Evolutionary conservation across 495 filamentous ascomycete genomes (phyloP), one percentile per base, ranked within the genome.

Genomic region (Lichina pygmaea): DNA sequence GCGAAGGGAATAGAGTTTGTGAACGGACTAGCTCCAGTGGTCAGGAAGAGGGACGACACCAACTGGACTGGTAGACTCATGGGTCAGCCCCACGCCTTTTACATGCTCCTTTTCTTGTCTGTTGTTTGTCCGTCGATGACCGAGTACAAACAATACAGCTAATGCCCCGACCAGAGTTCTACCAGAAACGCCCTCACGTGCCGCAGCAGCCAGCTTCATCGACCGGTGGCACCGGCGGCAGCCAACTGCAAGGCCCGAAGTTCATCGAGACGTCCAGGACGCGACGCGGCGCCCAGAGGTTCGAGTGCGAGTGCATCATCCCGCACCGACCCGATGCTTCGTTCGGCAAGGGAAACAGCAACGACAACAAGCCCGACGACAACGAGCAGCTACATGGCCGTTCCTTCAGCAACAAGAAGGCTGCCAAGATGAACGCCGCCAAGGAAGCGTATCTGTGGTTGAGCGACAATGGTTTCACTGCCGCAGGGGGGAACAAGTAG

Each of bases 381-480:
- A 15, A 39, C 13, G 13, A 15, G 36, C 11, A 39, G 36, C 11
- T 39, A 11, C 10, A 39, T 2, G 2, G 10, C 36, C 3, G 5
- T 43, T 43, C n/a, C 57, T 58, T 44, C 41, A 53, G 7, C 24
- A 55, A 36, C 33, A 58, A 58, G 47, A 57, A 58, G 39, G 48
- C 53, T 13, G 56, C 56, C 42, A 51, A 48, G n/a, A 38, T 31
- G 8, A 50, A 45, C 34, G 46, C 53, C 3, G 56, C 56, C 10
- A 45, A 42, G 41, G 46, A 53, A 30, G 56, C 56, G 12, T 46
- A 55, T 7, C 44, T 55, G 39, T 46, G 48, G 44, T 44, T 58
- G n/a, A 58, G 57, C 17, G 33, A 36, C 15, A 37, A 47, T 8
- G 16, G 33, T 1, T 47, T 17, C 30, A 31, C 41, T 16, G 36